Base-by-base conservation (phyloP, 495 filamentous ascomycete species). In the Bombardia bombarda region DNA sequence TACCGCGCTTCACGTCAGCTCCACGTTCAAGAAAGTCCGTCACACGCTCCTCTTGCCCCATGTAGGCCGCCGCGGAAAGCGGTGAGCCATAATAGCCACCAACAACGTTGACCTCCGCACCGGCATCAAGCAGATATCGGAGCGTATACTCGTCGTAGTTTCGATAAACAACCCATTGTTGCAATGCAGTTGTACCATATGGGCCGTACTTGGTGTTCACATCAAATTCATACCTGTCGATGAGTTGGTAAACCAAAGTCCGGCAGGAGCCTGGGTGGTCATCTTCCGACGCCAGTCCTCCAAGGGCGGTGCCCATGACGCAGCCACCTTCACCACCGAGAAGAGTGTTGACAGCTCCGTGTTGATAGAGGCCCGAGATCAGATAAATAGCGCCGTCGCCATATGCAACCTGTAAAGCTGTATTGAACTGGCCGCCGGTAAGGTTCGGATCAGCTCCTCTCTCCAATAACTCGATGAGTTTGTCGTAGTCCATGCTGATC, bases 381-480 rank as follows among this genome's bases (percentile, higher is more conserved):
- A 43, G 30, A n/a, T 34, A 21, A 30, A 19, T 34, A 24, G 33
- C 33, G 19, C 40, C 40, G 14, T n/a, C 3, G 40, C 6, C 17
- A 13, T 49, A 45, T 14, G 58, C 50, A 1, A 54, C 46, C 20
- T 52, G 47, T 12, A 62, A 38, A 30, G 58, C 40, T 28, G 33
- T 55, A 10, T 45, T 43, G 36, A 35, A 51, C 20, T 34, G 18
- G 20, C 47, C 34, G 9, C 25, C 42, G 7, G 28, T 32, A 1
- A 43, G 7, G 30, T 61, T 61, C 18, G 60, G 45, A 26, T 59
- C 54, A 14, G 58, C 58, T 30, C 46, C 54, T 16, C 46, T 37
- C 2, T 52, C 49, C 7, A 65, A 26, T 16, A 66, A 55, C 4
- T 52, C 18, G 10, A 28, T 7, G 8, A 61, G 43, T 7, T 52